phyloP scores from a whole-genome alignment of 2,329 filamentous ascomycete genomes.

The Hymenoscyphus repandus region DNA sequence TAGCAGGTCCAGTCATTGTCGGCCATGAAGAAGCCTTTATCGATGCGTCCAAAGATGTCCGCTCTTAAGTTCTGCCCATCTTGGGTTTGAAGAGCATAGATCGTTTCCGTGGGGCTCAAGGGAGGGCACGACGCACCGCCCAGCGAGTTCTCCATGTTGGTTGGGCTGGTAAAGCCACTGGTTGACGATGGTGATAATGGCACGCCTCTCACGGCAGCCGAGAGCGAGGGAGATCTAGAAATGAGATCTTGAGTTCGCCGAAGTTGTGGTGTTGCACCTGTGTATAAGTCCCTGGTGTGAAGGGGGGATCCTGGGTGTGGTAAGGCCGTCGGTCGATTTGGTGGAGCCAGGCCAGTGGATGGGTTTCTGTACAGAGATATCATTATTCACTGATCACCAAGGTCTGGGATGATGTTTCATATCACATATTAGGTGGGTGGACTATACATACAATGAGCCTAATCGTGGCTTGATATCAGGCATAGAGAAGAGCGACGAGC shows the following conservation, averaged over 20 bases:
- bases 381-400: slow-evolving; percentile 27
- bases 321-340: slow-evolving; percentile 28
- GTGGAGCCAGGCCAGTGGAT: slow-evolving; percentile 29
- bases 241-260: slow-evolving; percentile 28
- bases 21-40: slow-evolving; percentile 63
- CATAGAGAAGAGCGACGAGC: slow-evolving; percentile 28
- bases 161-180: slow-evolving; percentile 31
- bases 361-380: slow-evolving; percentile 25
- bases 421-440: slow-evolving; percentile 12
- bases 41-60: slow-evolving; percentile 61
- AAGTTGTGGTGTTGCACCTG: slow-evolving; percentile 26
- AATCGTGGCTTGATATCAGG: slow-evolving; percentile 32
- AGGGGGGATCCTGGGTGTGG: slow-evolving; percentile 29
- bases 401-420: slow-evolving; percentile 11
- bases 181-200: slow-evolving; percentile 31
- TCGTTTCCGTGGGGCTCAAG: slow-evolving; percentile 34
- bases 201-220: slow-evolving; percentile 25
- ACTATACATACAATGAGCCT: slow-evolving; percentile 28
- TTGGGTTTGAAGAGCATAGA: slow-evolving; percentile 43
- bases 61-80: slow-evolving; percentile 49
- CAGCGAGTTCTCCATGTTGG: slow-evolving; percentile 29
- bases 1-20: slow-evolving; percentile 72
- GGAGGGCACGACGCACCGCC: slow-evolving; percentile 29
- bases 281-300: slow-evolving; percentile 30
- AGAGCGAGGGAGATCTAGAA: slow-evolving; percentile 29